Conservation (phyloP, 495 filamentous ascomycete genomes). For the Glonium stellatum region DNA sequence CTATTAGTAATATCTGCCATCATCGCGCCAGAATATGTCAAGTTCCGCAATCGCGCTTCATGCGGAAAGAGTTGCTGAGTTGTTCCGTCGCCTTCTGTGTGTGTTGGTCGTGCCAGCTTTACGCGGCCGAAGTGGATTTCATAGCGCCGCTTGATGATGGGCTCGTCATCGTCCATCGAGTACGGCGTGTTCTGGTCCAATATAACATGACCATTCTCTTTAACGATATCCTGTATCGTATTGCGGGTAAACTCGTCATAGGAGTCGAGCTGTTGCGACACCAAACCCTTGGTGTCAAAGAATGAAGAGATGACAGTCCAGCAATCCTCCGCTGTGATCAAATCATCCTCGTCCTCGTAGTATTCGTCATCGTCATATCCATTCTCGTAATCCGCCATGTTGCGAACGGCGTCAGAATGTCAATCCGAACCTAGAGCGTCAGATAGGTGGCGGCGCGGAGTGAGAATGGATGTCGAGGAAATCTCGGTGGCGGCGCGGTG, state of each 20-base stretch:
- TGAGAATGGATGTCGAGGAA: neutral
- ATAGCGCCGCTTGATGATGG: constrained; percentile 77
- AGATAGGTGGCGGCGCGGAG: neutral
- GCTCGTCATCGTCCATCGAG: constrained; percentile 56
- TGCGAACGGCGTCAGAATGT: neutral
- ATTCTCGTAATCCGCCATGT: constrained; percentile 22
- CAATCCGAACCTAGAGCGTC: neutral
- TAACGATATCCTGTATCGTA: constrained; percentile 86
- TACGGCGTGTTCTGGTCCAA: constrained; percentile 81
- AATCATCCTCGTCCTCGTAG: constrained; percentile 54
- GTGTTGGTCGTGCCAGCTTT: constrained; percentile 72
- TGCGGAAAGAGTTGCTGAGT: constrained; percentile 77
- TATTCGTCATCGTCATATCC: constrained; percentile 11
- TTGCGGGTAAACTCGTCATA: constrained; percentile 93
- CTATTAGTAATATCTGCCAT: constrained; percentile 78
- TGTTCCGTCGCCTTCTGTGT: constrained; percentile 85
- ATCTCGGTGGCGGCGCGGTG: neutral
- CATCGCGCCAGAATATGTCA: constrained; percentile 88
- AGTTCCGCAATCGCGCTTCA: constrained; percentile 86
- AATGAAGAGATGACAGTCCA: constrained; percentile 96
- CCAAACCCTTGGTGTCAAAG: constrained; percentile 90
- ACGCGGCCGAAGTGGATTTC: constrained; percentile 87
- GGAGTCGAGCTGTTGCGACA: constrained; percentile 95
- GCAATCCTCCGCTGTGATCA: constrained; percentile 86
- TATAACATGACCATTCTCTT: constrained; percentile 78